Base-by-base conservation (phyloP, 257 asterid genomes). In the Jacaranda mimosifolia region DNA sequence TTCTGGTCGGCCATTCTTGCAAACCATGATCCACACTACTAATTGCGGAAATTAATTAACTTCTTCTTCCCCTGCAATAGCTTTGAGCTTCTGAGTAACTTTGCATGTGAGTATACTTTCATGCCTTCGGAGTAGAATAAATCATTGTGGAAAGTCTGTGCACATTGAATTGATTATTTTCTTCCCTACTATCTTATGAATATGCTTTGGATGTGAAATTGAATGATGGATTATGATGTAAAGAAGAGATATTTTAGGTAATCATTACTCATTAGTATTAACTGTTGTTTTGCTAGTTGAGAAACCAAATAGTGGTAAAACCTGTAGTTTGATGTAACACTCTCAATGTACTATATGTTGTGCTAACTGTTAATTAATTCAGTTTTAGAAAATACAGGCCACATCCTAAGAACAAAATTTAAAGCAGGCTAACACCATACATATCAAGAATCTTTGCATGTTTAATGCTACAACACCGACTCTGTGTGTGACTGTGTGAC, bases 181-280 rank as follows among this genome's bases (percentile, higher is more conserved):
- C 52, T 46, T 9, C 13, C 59, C 17, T 45, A 67, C 59, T 21
- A 12, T 3, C 18, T 67, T 45, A 67, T 43, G 39, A 67, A 42
- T 67, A 67, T 51, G 74, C 21, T 12, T 17, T 63, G n/a, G 39
- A 2, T 63, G 63, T 8, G 32, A 35, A 56, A 63, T 45, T 21
- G 4, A 69, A 15, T 64, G 70, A 59, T 58, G 62, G 57, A 39
- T 64, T 39, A 6, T 21, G 46, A 63, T 42, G 0, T 46, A 17
- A 43, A 63, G 36, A 46, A 60, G 63, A 62, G 72, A 12, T 48
- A n/a, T n/a, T n/a, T n/a, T n/a, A n/a, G n/a, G n/a, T 26, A 11
- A 11, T 48, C 38, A 26, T 7, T 39, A 19, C 35, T 52, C 39
- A 12, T 6, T 18, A 73, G 19, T 17, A 74, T 62, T 4, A 8